phyloP scores from a whole-genome alignment of 345 rosid genomes.

The Gossypium rotundifolium region DNA sequence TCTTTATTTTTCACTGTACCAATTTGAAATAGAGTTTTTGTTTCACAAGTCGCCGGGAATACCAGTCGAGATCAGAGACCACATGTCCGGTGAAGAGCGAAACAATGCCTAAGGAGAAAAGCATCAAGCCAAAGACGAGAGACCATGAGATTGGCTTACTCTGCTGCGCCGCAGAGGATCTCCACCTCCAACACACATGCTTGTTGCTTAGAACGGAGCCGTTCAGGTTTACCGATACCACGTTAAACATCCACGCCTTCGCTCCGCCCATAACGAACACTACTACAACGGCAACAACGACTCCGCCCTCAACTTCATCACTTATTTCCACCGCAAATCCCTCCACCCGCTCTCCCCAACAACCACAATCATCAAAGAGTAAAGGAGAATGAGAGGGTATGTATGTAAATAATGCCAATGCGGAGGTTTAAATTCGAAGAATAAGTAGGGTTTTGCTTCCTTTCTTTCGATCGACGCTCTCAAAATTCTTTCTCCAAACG shows the following conservation, averaged over 20 bases:
- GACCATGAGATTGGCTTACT: conserved; percentile 52
- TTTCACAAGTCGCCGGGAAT: conserved; percentile 69
- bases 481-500: neutral
- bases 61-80: conserved; percentile 95
- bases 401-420: neutral
- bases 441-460: neutral
- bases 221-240: conserved; percentile 47
- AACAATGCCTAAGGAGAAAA: conserved; percentile 78
- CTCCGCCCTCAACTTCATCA: conserved; percentile 31
- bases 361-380: neutral
- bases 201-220: conserved; percentile 20
- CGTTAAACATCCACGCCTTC: conserved; percentile 50
- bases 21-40: conserved; percentile 44
- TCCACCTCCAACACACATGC: conserved; percentile 37
- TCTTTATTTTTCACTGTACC: conserved; percentile 29
- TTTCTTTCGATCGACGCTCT: neutral
- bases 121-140: conserved; percentile 75
- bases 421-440: neutral
- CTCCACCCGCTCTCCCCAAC: conserved; percentile 15
- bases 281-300: neutral
- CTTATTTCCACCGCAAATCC: conserved; percentile 27
- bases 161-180: conserved; percentile 38
- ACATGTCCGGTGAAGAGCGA: conserved; percentile 93
- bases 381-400: neutral
- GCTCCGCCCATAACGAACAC: conserved; percentile 41